phyloP scores from a whole-genome alignment of 2,329 filamentous ascomycete species.

The Nemania abortiva region DNA sequence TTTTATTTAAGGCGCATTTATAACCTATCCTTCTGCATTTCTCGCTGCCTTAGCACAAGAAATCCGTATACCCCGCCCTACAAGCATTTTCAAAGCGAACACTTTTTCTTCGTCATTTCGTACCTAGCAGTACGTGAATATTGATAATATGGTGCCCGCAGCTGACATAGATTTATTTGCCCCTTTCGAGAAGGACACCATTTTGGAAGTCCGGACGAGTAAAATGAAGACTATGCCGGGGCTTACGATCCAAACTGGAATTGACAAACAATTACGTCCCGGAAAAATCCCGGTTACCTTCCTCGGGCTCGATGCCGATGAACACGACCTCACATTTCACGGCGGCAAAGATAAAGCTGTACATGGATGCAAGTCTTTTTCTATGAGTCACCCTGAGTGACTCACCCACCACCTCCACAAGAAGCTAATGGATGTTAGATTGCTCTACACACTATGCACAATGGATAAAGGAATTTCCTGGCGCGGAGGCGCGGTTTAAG shows the following conservation, averaged over 20 bases:
- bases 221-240: constrained; percentile 67
- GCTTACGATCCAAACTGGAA: constrained; percentile 65
- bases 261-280: constrained; percentile 63
- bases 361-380: constrained; percentile 64
- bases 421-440: constrained; percentile 56
- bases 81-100: not conserved
- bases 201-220: constrained; percentile 69
- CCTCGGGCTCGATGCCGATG: constrained; percentile 68
- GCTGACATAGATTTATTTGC: constrained; percentile 48
- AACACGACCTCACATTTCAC: constrained; percentile 72
- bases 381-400: not conserved
- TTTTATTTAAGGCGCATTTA: constrained; percentile 8
- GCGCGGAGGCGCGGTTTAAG: constrained; percentile 62
- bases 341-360: constrained; percentile 74
- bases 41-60: not conserved
- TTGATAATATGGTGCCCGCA: constrained; percentile 43
- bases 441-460: constrained; percentile 68
- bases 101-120: not conserved
- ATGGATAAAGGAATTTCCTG: constrained; percentile 67
- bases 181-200: constrained; percentile 60
- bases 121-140: not conserved
- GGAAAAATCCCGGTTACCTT: constrained; percentile 60
- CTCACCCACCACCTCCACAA: not conserved
- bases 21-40: constrained; percentile 8
- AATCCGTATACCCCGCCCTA: not conserved